These are phyloP conservation scores for Botryotinia convoluta DNA, from an alignment of 2,329 filamentous ascomycete genomes.

Conservation along the genomic window DNA sequence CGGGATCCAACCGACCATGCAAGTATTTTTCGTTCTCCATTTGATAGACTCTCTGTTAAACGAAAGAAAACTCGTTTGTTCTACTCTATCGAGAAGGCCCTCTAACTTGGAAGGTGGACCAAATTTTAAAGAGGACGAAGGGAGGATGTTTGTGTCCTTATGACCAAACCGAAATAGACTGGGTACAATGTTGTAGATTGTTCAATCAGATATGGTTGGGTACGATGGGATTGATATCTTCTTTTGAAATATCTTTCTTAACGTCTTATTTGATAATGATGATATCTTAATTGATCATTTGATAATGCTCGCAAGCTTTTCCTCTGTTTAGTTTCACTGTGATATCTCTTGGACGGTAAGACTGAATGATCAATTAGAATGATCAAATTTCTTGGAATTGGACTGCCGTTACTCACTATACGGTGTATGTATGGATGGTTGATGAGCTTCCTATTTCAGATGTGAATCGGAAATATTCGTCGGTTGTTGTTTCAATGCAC, in stretches of 20 bases:
- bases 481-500: constrained; percentile 9
- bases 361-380: constrained; percentile 6
- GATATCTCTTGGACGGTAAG: neutral
- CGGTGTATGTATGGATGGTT: constrained; percentile 14
- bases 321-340: neutral
- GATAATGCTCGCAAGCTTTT: constrained; percentile 7
- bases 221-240: neutral
- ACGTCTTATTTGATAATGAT: constrained; percentile 14
- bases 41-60: neutral
- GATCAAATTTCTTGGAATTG: neutral
- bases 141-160: constrained; percentile 7
- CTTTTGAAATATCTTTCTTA: neutral
- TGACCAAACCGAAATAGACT: constrained; percentile 9
- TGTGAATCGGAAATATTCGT: constrained; percentile 17
- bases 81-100: neutral
- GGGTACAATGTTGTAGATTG: constrained; percentile 1
- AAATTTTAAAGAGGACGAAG: constrained; percentile 11
- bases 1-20: constrained; percentile 16
- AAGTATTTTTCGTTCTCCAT: constrained; percentile 18
- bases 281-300: neutral
- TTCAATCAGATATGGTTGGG: constrained; percentile 10
- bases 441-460: constrained; percentile 20
- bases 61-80: neutral
- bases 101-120: constrained; percentile 14
- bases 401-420: neutral